Evolutionary conservation across 352 stramenopile genomes (phyloP).

Genomic region (Globisporangium okanoganense): DNA sequence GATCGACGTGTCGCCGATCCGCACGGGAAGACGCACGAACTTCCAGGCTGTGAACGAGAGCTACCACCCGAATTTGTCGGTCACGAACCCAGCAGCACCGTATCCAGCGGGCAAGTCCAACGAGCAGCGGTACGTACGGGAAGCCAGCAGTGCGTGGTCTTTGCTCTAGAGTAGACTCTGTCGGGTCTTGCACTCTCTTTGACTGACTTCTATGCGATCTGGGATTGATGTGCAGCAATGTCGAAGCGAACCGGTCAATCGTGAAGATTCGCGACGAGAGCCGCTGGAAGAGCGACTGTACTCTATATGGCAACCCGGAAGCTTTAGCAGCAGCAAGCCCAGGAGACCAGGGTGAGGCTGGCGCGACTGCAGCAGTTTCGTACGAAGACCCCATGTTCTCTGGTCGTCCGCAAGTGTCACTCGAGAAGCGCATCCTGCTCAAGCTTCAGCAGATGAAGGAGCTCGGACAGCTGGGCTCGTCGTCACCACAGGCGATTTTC

Average conservation of each 20-base stretch:
- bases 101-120: slow-evolving; percentile 70
- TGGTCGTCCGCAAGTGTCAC: slow-evolving; percentile 17
- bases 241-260: slow-evolving; percentile 54
- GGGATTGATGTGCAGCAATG: slow-evolving; percentile 60
- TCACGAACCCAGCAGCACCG: neutral
- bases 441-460: slow-evolving; percentile 66
- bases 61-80: slow-evolving; percentile 10
- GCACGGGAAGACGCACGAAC: slow-evolving; percentile 56
- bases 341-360: slow-evolving; percentile 1
- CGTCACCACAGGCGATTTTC: slow-evolving; percentile 57
- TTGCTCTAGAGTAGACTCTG: neutral
- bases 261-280: slow-evolving; percentile 70
- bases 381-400: slow-evolving; percentile 30
- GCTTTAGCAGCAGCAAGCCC: slow-evolving; percentile 22
- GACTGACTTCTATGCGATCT: neutral
- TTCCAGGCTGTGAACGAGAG: slow-evolving; percentile 25
- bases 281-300: slow-evolving; percentile 49
- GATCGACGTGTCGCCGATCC: slow-evolving; percentile 47
- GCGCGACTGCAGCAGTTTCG: neutral
- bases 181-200: neutral
- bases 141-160: no score
- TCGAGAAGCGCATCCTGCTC: slow-evolving; percentile 54
- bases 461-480: slow-evolving; percentile 45
- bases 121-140: slow-evolving; percentile 46
- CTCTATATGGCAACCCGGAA: slow-evolving; percentile 18